Percentiles rank a stretch among this genome's conserved stretches.
phyloP scores from a whole-genome alignment of 768 basidiomycete genomes.

The Hypholoma fasciculare region DNA sequence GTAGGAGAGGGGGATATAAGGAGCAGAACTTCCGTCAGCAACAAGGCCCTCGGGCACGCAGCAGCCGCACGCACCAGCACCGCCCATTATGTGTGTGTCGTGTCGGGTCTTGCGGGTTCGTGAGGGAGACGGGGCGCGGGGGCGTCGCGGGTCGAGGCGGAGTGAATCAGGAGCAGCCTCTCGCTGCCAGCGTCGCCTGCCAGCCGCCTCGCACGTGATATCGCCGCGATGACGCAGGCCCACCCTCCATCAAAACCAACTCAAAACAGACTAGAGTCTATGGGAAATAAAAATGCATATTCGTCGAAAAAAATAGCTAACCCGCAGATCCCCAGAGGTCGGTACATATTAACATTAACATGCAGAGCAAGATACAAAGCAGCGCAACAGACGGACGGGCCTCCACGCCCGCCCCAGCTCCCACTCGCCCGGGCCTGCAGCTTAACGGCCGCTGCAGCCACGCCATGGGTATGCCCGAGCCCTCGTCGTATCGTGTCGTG shows the following conservation, averaged over 20 bases:
- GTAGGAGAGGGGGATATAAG: too few relatives aligned
- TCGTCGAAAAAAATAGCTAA: not conserved
- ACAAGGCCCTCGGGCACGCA: too few relatives aligned
- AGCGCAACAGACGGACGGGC: not conserved
- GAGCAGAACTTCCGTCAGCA: too few relatives aligned
- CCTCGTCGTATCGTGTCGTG: constrained; percentile 10
- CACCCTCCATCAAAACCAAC: too few relatives aligned
- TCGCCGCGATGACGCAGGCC: not conserved
- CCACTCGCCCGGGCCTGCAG: not conserved
- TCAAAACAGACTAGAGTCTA: not conserved
- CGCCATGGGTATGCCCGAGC: not conserved
- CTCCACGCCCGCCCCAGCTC: too few relatives aligned
- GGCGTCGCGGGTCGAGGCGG: too few relatives aligned
- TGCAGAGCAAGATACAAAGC: not conserved
- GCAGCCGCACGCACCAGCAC: constrained; percentile 35
- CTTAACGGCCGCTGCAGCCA: not conserved
- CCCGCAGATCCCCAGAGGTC: not conserved
- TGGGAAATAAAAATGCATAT: not conserved
- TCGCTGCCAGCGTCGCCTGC: not conserved
- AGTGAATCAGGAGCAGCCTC: not conserved
- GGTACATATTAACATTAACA: not conserved
- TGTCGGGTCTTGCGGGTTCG: constrained; percentile 3
- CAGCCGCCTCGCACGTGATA: not conserved
- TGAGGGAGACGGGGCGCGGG: not conserved
- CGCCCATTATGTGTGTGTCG: constrained; percentile 34